Conservation (phyloP, 2,329 filamentous ascomycete species). For the Trichophyton verrucosum region DNA sequence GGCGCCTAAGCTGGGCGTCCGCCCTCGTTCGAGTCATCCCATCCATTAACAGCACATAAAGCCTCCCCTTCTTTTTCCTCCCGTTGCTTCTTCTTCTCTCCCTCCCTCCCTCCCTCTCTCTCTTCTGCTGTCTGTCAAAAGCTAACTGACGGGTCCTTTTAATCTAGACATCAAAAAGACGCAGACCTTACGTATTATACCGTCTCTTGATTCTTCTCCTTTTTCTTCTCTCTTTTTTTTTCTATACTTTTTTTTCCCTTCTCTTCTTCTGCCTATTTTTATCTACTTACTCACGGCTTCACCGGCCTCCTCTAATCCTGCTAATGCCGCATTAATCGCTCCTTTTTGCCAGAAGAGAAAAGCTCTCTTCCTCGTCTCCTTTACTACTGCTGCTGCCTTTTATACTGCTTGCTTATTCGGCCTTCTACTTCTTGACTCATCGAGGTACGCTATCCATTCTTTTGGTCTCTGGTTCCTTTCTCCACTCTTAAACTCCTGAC, state of each 20-base stretch:
- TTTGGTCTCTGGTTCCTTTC: too few species aligned
- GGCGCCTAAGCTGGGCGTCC: background rate
- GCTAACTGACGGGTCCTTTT: background rate
- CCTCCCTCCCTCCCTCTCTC: background rate
- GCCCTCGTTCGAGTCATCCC: background rate
- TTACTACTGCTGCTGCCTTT: too few species aligned
- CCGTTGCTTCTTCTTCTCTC: background rate
- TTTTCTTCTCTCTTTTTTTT: background rate
- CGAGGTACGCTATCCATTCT: too few species aligned
- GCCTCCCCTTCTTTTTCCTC: too few species aligned
- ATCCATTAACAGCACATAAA: background rate
- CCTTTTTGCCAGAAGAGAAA: too few species aligned
- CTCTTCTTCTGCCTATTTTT: background rate
- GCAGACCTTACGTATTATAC: background rate
- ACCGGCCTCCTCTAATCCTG: too few species aligned
- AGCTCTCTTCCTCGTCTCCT: too few species aligned
- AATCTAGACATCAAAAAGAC: background rate
- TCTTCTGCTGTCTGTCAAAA: background rate
- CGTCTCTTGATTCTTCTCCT: background rate
- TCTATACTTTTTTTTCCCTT: background rate
- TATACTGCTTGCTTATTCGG: too few species aligned
- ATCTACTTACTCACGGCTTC: background rate
- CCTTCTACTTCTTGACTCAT: too few species aligned
- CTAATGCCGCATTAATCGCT: too few species aligned
- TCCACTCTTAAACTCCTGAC: too few species aligned